A percentile compares a stretch with the other conserved stretches of the same genome.
Evolutionary conservation across 228 moss, liverwort and hornwort genomes (phyloP).

Genomic region (Sphagnum fallax): DNA sequence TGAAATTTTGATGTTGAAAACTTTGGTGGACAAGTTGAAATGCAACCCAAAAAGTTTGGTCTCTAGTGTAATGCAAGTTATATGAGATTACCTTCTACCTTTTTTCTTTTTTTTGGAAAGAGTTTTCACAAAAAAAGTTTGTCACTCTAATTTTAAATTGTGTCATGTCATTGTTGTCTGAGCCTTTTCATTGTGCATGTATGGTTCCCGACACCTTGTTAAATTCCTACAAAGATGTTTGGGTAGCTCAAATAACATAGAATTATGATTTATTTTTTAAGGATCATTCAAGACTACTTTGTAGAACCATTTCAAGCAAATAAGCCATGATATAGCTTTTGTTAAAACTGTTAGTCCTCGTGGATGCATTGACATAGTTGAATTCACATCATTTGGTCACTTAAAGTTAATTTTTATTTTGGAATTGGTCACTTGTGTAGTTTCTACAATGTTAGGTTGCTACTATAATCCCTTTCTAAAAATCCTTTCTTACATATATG

Average conservation of each 20-base stretch:
- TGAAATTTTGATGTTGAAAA: neutral
- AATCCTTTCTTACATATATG: too few relatives aligned
- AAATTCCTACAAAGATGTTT: conserved; percentile 59
- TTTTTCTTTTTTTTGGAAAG: conserved; percentile 94
- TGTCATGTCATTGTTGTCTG: too few relatives aligned
- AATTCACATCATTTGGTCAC: neutral
- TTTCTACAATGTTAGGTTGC: too few relatives aligned
- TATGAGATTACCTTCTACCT: conserved; percentile 84
- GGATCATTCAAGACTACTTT: conserved; percentile 61
- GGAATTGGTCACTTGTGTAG: too few relatives aligned
- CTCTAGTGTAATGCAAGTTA: conserved; percentile 66
- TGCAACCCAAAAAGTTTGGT: conserved; percentile 64
- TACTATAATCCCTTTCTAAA: too few relatives aligned
- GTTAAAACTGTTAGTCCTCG: neutral
- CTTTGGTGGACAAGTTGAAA: conserved; percentile 31
- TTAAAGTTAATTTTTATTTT: too few relatives aligned
- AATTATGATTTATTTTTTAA: conserved; percentile 53
- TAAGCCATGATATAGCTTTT: conserved; percentile 4
- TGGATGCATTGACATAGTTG: neutral
- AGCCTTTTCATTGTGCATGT: conserved; percentile 9
- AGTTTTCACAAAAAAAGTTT: conserved; percentile 62
- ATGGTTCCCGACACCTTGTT: conserved; percentile 89
- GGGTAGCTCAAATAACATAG: conserved; percentile 45
- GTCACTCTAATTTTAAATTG: neutral
- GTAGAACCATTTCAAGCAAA: conserved; percentile 76